phyloP scores from a whole-genome alignment of 2,329 filamentous ascomycete genomes.

The Ophiocordyceps camponoti-rufipedis region DNA sequence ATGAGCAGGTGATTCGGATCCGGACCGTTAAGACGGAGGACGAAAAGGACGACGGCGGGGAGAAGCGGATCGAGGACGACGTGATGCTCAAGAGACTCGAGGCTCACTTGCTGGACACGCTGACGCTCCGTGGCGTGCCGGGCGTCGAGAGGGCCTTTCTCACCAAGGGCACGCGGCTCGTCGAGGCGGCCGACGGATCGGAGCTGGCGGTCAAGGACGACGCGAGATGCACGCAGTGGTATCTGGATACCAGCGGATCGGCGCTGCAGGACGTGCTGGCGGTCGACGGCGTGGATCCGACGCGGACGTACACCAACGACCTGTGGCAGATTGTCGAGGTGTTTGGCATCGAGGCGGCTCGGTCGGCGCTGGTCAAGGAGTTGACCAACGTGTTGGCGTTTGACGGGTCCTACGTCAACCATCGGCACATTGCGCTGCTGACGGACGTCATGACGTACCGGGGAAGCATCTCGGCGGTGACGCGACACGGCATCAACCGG shows the following conservation, averaged over 20 bases:
- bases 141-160: slow-evolving; percentile 88
- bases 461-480: slow-evolving; percentile 87
- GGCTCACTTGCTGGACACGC: slow-evolving; percentile 74
- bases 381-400: slow-evolving; percentile 88
- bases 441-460: slow-evolving; percentile 97
- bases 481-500: slow-evolving; percentile 94
- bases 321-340: slow-evolving; percentile 89
- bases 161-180: slow-evolving; percentile 57
- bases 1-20: slow-evolving; percentile 85
- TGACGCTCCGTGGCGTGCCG: slow-evolving; percentile 77
- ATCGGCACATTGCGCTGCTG: slow-evolving; percentile 85
- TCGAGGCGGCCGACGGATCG: slow-evolving; percentile 50
- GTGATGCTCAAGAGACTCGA: slow-evolving; percentile 85
- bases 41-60: slow-evolving; percentile 51
- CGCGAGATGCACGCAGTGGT: slow-evolving; percentile 73
- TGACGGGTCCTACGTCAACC: slow-evolving; percentile 98
- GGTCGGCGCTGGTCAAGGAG: slow-evolving; percentile 72
- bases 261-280: slow-evolving; percentile 68
- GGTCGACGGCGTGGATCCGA: slow-evolving; percentile 74
- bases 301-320: slow-evolving; percentile 82
- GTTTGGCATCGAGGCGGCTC: slow-evolving; percentile 89
- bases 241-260: slow-evolving; percentile 86
- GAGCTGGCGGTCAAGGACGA: slow-evolving; percentile 59
- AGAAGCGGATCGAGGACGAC: slow-evolving; percentile 57
- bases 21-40: slow-evolving; percentile 56